Conservation (phyloP, 352 stramenopile genomes). For the Phytophthora sansomeana region DNA sequence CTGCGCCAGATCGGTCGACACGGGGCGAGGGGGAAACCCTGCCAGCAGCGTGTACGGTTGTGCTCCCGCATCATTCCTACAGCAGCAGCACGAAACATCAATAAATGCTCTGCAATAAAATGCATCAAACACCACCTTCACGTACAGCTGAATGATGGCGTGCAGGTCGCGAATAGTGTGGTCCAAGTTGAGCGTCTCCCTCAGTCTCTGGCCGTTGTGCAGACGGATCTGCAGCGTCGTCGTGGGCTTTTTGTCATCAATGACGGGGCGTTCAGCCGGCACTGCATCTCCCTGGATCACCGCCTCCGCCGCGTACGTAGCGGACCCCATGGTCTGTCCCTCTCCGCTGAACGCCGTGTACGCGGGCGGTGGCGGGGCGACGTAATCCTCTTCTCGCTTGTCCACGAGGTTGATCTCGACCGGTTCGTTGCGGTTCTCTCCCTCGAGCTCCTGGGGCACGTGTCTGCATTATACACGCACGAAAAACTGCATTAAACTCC, state of each 20-base stretch:
- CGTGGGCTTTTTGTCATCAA: conserved; percentile 88
- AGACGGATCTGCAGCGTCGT: conserved; percentile 92
- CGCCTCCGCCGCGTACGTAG: conserved; percentile 50
- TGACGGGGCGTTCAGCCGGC: conserved; percentile 56
- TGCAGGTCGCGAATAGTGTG: conserved; percentile 91
- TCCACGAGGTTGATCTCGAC: conserved; percentile 89
- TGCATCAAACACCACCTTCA: not conserved
- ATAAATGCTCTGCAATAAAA: conserved; percentile 1
- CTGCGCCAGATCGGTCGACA: conserved; percentile 83
- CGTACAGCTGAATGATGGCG: conserved; percentile 85
- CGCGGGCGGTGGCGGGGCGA: conserved; percentile 62
- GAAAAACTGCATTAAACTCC: not conserved
- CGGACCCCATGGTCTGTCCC: conserved; percentile 81
- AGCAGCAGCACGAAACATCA: not conserved
- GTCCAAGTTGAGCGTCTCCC: conserved; percentile 88
- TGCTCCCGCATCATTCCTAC: conserved; percentile 71
- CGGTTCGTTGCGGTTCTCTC: conserved; percentile 67
- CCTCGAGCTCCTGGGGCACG: conserved; percentile 81
- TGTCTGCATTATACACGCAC: conserved; percentile 37
- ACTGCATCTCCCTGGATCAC: conserved; percentile 54
- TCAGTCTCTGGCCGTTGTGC: conserved; percentile 81
- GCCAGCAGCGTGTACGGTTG: conserved; percentile 92
- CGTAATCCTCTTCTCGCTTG: conserved; percentile 88
- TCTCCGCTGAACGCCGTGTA: conserved; percentile 90
- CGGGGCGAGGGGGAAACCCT: conserved; percentile 91